Percentiles rank a stretch among this genome's conserved stretches.
Conservation (phyloP, 2,329 filamentous ascomycete genomes). For the Sphaerulina populicola region DNA sequence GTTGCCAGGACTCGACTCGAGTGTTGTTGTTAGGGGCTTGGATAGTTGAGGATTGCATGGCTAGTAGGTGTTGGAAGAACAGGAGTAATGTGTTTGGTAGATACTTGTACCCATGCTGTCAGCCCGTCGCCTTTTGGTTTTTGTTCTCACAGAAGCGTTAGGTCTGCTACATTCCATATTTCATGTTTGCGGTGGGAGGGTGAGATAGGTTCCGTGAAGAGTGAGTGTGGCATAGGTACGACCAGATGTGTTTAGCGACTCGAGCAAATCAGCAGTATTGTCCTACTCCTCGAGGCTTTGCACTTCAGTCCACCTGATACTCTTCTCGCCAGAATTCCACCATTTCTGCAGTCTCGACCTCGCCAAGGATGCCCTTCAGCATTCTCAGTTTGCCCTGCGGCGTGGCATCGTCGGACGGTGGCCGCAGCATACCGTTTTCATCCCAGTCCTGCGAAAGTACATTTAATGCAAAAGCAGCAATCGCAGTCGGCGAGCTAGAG, state of each 20-base stretch:
- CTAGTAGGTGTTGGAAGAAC: no score
- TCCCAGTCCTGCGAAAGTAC: slow-evolving; percentile 3
- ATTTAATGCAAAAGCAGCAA: slow-evolving; percentile 8
- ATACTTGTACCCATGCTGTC: no score
- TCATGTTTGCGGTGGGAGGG: background rate
- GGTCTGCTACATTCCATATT: background rate
- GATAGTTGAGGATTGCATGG: no score
- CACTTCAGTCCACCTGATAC: slow-evolving; percentile 12
- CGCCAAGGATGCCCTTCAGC: slow-evolving; percentile 32
- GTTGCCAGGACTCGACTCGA: no score
- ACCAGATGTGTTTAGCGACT: background rate
- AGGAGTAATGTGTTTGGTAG: no score
- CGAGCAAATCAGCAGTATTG: background rate
- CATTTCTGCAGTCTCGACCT: slow-evolving; percentile 27
- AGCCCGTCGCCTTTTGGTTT: background rate
- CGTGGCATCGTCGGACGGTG: slow-evolving; percentile 18
- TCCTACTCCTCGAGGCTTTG: no score
- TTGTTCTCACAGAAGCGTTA: background rate
- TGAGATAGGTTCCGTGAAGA: background rate
- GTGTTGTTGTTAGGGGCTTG: no score
- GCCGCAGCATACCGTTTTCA: slow-evolving; percentile 24
- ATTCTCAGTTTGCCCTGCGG: slow-evolving; percentile 18
- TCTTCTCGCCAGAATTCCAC: slow-evolving; percentile 36
- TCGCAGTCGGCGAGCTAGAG: slow-evolving; percentile 11
- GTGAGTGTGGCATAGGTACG: background rate